These are phyloP conservation scores for Xylariaceae sp. DNA, from an alignment of 2,329 filamentous ascomycete species.

Conservation along the genomic window DNA sequence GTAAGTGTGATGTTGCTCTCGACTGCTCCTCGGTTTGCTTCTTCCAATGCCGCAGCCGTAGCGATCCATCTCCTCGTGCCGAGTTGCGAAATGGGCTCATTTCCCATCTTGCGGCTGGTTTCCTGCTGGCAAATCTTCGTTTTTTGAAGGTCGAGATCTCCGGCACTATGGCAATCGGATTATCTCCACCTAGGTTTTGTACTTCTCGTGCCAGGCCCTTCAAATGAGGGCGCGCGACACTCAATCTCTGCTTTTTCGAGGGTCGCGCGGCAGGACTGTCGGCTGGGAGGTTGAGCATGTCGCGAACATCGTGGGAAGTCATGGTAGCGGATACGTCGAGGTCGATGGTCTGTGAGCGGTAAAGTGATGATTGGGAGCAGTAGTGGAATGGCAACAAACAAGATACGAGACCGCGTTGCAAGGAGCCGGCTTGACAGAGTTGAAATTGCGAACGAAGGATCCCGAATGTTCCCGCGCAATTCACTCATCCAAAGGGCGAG, in stretches of 20 bases:
- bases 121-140: constrained; percentile 48
- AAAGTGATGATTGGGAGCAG: no score
- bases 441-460: no score
- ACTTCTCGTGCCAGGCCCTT: constrained; percentile 64
- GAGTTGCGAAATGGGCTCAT: constrained; percentile 70
- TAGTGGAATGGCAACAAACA: constrained; percentile 2
- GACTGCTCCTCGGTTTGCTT: constrained; percentile 48
- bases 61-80: constrained; percentile 62
- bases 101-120: constrained; percentile 60
- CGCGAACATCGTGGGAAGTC: constrained; percentile 77
- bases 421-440: no score
- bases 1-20: constrained; percentile 17
- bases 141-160: constrained; percentile 58
- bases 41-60: constrained; percentile 78
- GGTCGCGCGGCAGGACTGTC: constrained; percentile 52
- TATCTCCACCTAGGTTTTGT: constrained; percentile 61
- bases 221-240: constrained; percentile 54
- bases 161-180: constrained; percentile 63
- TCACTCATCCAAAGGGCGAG: no score
- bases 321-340: constrained; percentile 38
- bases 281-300: constrained; percentile 77
- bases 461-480: no score
- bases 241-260: constrained; percentile 70
- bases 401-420: no score
- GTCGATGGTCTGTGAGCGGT: not conserved